A percentile compares a stretch with the other conserved stretches of the same genome.
These are phyloP conservation scores for Lachnellula suecica DNA, from an alignment of 2,329 filamentous ascomycete genomes.

Conservation along the genomic window DNA sequence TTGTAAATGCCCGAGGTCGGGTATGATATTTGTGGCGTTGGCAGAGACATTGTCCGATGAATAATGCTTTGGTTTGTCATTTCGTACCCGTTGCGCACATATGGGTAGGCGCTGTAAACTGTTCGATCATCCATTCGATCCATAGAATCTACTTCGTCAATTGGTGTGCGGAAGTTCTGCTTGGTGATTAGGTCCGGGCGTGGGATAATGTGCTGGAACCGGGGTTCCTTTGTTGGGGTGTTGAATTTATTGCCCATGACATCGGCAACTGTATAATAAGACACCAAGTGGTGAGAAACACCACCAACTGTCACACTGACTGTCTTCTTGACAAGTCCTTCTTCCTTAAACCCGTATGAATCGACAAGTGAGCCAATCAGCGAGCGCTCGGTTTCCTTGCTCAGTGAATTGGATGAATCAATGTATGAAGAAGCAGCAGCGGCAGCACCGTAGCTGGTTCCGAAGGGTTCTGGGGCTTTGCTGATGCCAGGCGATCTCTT, in stretches of 20 bases:
- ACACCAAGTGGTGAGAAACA: constrained; percentile 81
- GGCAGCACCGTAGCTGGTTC: constrained; percentile 14
- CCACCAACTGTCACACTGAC: constrained; percentile 77
- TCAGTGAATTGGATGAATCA: constrained; percentile 24
- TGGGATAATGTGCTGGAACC: constrained; percentile 50
- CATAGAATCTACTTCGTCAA: constrained; percentile 56
- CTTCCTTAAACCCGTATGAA: constrained; percentile 81
- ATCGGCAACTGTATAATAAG: constrained; percentile 83
- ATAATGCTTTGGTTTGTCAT: constrained; percentile 32
- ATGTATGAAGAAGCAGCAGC: constrained; percentile 14
- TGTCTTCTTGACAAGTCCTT: constrained; percentile 88
- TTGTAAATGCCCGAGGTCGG: constrained; percentile 16
- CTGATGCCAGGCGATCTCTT: constrained; percentile 38
- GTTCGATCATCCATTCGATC: constrained; percentile 29
- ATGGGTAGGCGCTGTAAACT: constrained; percentile 25
- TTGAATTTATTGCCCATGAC: constrained; percentile 58
- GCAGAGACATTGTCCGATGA: constrained; percentile 28
- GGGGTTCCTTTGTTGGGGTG: constrained; percentile 56
- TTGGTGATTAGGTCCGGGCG: constrained; percentile 57
- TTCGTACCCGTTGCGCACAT: constrained; percentile 27
- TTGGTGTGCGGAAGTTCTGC: constrained; percentile 65
- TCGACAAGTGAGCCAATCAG: constrained; percentile 84
- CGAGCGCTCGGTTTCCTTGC: constrained; percentile 31
- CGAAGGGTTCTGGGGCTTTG: constrained; percentile 24
- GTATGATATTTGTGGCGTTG: constrained; percentile 28